Evolutionary conservation across 352 stramenopile genomes (phyloP).

Genomic region (Elongisporangium undulatum): DNA sequence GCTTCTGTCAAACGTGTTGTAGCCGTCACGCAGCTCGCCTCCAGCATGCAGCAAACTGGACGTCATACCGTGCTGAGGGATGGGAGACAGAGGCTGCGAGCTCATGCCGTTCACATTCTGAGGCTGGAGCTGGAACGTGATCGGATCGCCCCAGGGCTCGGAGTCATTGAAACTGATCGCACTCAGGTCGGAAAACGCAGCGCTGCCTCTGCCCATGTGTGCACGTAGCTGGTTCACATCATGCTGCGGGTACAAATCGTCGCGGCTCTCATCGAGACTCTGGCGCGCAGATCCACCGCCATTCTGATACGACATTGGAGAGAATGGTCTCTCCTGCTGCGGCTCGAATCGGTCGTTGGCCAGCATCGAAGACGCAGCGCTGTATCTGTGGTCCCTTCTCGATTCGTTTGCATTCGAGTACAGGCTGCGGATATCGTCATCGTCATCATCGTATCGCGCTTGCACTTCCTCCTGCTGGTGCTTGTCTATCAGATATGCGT

Average conservation of each 20-base stretch:
- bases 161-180: constrained; percentile 80
- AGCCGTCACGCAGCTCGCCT: background rate
- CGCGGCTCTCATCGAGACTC: background rate
- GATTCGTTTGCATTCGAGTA: background rate
- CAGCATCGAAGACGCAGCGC: background rate
- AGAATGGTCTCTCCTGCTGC: background rate
- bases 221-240: background rate
- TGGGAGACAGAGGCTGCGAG: background rate
- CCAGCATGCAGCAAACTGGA: constrained; percentile 5
- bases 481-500: constrained; percentile 45
- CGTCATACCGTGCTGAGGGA: constrained; percentile 6
- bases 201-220: background rate
- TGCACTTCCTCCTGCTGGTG: constrained; percentile 12
- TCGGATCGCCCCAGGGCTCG: constrained; percentile 60
- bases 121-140: constrained; percentile 32
- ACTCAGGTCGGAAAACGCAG: constrained; percentile 48
- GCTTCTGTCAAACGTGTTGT: background rate
- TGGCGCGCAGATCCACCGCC: background rate
- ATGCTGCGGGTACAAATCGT: background rate
- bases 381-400: background rate
- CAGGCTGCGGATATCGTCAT: constrained; percentile 4
- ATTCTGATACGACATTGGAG: background rate
- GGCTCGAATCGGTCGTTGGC: background rate
- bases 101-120: constrained; percentile 1
- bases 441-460: background rate